Base-by-base conservation (phyloP, 75 land plant genomes). In the Isoetes taiwanensis region DNA sequence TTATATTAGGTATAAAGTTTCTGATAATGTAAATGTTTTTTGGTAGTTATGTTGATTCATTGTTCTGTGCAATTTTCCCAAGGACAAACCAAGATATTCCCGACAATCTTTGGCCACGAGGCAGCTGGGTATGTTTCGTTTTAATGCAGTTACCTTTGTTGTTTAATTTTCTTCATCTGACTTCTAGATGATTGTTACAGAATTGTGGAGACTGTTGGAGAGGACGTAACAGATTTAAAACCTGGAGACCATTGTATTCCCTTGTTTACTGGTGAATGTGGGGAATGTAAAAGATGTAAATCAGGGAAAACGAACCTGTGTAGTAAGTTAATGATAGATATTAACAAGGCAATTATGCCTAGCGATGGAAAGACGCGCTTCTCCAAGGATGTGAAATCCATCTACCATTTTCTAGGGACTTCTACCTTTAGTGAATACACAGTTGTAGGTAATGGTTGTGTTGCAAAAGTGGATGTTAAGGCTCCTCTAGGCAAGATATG, bases 51-150 rank as follows among this genome's bases (percentile, higher is more conserved):
- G n/a, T n/a, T n/a, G n/a, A n/a, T n/a, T n/a, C n/a, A n/a, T n/a
- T n/a, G n/a, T n/a, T n/a, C n/a, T n/a, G n/a, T n/a, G n/a, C n/a
- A n/a, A n/a, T n/a, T n/a, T n/a, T n/a, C n/a, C n/a, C n/a, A n/a
- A n/a, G n/a, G n/a, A n/a, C n/a, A n/a, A n/a, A n/a, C n/a, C n/a
- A n/a, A n/a, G n/a, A n/a, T n/a, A 2, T 88, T 74, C 46, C 96
- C 96, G 2, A 71, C 80, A 43, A 78, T 90, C 40, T 61, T 90
- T 14, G 96, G 96, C 30, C 96, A 90, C 38, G 96, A 90, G 40
- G 93, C 78, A 14, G 61, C 74, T 31, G 96, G 93, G 96, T 90
- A 76, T 60, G 0, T n/a, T 30, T 24, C 2, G 57, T 29, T 27
- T 43, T 16, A 34, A 30, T 12, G 9, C 56, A 43, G 11, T 3